Evolutionary conservation across 2,329 filamentous ascomycete species (phyloP), one percentile per base, ranked within the genome.

Genomic region (Orbilia javanica): DNA sequence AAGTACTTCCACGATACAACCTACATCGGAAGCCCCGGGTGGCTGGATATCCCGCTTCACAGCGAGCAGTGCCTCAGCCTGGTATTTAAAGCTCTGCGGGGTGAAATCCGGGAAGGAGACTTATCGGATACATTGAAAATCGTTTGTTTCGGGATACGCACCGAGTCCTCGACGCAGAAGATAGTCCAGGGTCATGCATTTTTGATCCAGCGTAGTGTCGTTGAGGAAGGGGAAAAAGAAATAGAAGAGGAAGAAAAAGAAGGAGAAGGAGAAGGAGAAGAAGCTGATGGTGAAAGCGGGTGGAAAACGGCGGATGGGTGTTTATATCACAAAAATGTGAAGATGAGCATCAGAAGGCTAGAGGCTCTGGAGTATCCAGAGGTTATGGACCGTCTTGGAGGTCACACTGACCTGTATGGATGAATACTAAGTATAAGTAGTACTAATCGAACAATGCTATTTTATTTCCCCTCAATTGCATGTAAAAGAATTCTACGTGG

Each of bases 1-100:
- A 69, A 65, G 27, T 76, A 76, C 27, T 76, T 76, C 57, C 72
- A 69, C 34, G 57, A 76, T 22, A 25, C 57, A 4, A 60, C 42
- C 10, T 53, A 67, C 10, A 29, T 68, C 31, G 55, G 70, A 36
- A 53, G 44, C 34, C 70, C 20, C 1, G 29, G 1, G 10, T 60
- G 39, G 52, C 20, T 15, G 11, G 42, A 52, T 27, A 62, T 31
- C 27, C 31, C 29, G 5, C 20, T 18, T 11, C 20, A 44, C 7
- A 39, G 34, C 8, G 42, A 53, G 1, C 20, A 68, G 3, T 53
- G 48, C 15, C 20, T 25, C 5, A 29, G 18, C 4, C 29, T 67
- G 8, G n/a, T 68, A 6, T 52, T 62, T 22, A 67, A 39, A 7
- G 52, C 36, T 50, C 39, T 74, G 8, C 42, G 52, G 39, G 2